phyloP scores from a whole-genome alignment of 2,329 filamentous ascomycete genomes.

The Macrophomina phaseolina region DNA sequence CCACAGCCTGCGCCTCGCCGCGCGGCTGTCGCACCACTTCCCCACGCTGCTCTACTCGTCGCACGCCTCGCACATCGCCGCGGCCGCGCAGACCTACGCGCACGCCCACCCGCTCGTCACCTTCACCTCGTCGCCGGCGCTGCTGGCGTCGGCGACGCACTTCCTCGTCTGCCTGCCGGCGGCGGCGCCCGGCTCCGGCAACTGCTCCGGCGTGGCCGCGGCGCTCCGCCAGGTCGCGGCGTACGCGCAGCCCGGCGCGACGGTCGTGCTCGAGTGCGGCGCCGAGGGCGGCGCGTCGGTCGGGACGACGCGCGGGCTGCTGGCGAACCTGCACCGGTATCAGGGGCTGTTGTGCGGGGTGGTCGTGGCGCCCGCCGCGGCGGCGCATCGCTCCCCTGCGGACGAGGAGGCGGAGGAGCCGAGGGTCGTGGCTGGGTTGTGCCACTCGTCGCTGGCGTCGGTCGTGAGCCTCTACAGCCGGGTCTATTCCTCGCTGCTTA shows the following conservation, averaged over 20 bases:
- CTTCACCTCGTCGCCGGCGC: neutral
- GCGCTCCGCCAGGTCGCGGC: neutral
- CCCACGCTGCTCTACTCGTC: neutral
- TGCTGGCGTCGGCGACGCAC: neutral
- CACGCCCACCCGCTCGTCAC: neutral
- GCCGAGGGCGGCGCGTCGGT: neutral
- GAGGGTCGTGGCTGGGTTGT: neutral
- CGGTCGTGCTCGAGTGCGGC: neutral
- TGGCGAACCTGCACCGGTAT: neutral
- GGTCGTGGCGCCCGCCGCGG: neutral
- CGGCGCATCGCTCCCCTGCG: too few species aligned
- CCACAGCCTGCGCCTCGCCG: neutral
- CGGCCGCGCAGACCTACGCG: neutral
- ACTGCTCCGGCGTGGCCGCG: neutral
- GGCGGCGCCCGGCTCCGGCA: neutral
- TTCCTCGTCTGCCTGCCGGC: neutral
- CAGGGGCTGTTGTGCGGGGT: neutral
- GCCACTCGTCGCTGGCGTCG: neutral
- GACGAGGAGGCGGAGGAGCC: neutral
- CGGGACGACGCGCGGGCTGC: neutral
- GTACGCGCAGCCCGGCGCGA: neutral
- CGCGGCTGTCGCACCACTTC: neutral
- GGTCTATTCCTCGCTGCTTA: neutral
- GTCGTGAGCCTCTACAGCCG: neutral
- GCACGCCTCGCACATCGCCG: neutral